A percentile compares a stretch with the other conserved stretches of the same genome.
Evolutionary conservation across 495 filamentous ascomycete genomes (phyloP).

Genomic region (Penicillium waksmanii): DNA sequence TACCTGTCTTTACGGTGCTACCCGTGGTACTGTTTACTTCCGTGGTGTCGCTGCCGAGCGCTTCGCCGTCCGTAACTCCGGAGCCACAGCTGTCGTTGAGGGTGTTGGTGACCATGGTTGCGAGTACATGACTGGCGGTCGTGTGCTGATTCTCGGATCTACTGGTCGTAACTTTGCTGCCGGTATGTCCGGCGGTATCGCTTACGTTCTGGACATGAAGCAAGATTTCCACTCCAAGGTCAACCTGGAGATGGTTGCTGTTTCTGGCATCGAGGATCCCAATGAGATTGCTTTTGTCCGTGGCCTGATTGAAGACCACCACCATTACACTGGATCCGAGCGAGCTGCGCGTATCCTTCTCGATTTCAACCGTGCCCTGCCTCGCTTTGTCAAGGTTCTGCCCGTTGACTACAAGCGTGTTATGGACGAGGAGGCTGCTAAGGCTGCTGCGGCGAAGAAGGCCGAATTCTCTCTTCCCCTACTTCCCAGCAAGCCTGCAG

Average conservation of each 20-base stretch:
- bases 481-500: conserved; percentile 62
- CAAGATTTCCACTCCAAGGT: conserved; percentile 93
- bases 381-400: conserved; percentile 91
- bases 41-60: conserved; percentile 96
- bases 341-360: conserved; percentile 91
- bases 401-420: conserved; percentile 98
- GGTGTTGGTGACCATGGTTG: conserved; percentile 97
- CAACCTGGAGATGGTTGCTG: conserved; percentile 98
- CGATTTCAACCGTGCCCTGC: conserved; percentile 95
- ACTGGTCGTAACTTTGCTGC: conserved; percentile 99
- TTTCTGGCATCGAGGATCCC: conserved; percentile 84
- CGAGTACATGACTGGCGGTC: conserved; percentile 99
- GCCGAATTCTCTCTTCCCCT: conserved; percentile 83
- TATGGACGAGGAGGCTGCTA: conserved; percentile 81
- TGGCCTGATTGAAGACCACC: conserved; percentile 95
- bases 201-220: conserved; percentile 92
- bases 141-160: conserved; percentile 84
- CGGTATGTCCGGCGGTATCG: conserved; percentile 99
- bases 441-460: conserved; percentile 82
- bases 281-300: conserved; percentile 92
- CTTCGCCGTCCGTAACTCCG: conserved; percentile 97
- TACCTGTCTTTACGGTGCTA: conserved; percentile 96
- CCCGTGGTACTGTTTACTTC: conserved; percentile 94
- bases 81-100: conserved; percentile 94
- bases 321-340: conserved; percentile 98